Base-by-base conservation (phyloP, 306 rosid species). In the Vigna trinervia region DNA sequence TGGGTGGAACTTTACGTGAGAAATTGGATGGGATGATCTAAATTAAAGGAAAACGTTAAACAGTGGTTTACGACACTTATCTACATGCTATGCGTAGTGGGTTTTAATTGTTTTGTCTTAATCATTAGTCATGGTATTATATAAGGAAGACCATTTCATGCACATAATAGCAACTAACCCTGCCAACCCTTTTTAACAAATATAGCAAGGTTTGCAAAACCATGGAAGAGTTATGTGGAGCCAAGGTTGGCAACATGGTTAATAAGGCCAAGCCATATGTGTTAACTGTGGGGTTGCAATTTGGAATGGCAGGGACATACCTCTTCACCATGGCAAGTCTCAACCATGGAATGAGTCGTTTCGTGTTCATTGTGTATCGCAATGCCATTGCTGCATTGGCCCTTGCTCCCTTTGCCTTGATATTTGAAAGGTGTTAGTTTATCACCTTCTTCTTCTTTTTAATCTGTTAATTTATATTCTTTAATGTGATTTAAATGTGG, bases 311-410 rank as follows among this genome's bases (percentile, higher is more conserved):
- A 3, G 97, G 97, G 50, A 85, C 82, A 20, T 90, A 86, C 63
- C 48, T 88, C 26, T 84, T 89, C 60, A 83, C 83, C 74, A 84
- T 84, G 91, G 90, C 78, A 0, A 88, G 90, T 78, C 52, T 91
- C 58, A 89, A 66, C 45, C 90, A 71, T 20, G 97, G 95, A 76
- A 84, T 88, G 90, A 92, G 72, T 59, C 95, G 89, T 34, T 92
- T 76, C 41, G 91, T 89, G 10, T 85, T 89, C 32, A 72, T 87
- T 67, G 95, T 90, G 34, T 92, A 89, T 59, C 91, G 97, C 8
- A 88, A 89, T 73, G 87, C 83, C 46, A 69, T 85, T 4, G 90
- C 96, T 3, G 88, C 92, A 26, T 46, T 90, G 2, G 60, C 83
- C 32, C 90, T 90, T 5, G 90, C 92, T 39, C 91, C 93, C 15